These are phyloP conservation scores for Kwoniella bestiolae DNA, from an alignment of 768 basidiomycete genomes.

Conservation along the genomic window DNA sequence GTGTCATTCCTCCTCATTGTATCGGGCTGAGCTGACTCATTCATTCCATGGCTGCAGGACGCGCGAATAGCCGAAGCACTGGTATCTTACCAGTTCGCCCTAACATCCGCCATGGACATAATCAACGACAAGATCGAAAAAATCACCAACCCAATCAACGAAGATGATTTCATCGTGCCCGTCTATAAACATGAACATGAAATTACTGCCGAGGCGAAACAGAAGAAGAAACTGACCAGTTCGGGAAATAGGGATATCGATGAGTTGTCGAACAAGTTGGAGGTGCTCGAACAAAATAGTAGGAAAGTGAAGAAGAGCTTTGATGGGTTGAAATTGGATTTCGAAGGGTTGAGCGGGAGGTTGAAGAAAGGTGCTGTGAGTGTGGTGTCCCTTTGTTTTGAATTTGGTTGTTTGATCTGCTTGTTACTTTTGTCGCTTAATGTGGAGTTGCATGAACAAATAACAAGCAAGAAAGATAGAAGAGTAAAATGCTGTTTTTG, in stretches of 20 bases:
- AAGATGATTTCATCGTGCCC: constrained; percentile 15
- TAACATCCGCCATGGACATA: constrained; percentile 45
- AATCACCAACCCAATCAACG: constrained; percentile 18
- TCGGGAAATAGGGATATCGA: constrained; percentile 32
- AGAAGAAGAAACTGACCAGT: constrained; percentile 22
- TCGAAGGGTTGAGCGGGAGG: constrained; percentile 22
- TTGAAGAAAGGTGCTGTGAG: constrained; percentile 31
- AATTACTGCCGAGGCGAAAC: constrained; percentile 6
- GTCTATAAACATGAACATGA: constrained; percentile 17
- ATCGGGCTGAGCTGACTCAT: background rate
- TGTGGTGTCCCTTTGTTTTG: background rate
- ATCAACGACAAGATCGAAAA: constrained; percentile 43
- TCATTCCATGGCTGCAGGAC: constrained; percentile 30
- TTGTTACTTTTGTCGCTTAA: background rate
- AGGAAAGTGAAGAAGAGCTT: constrained; percentile 30
- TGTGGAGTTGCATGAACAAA: too few relatives aligned
- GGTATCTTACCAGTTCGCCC: constrained; percentile 54
- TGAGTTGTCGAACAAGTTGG: constrained; percentile 31
- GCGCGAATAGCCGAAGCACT: constrained; percentile 52
- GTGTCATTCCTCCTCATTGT: background rate
- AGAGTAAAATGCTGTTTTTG: background rate
- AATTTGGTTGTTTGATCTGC: background rate
- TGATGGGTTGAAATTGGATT: constrained; percentile 31
- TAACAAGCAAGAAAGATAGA: too few relatives aligned
- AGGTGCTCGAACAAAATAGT: constrained; percentile 21